Evolutionary conservation across 1,284 basidiomycete genomes (phyloP), one percentile per base, ranked within the genome.

Genomic region (Coniophora puteana): DNA sequence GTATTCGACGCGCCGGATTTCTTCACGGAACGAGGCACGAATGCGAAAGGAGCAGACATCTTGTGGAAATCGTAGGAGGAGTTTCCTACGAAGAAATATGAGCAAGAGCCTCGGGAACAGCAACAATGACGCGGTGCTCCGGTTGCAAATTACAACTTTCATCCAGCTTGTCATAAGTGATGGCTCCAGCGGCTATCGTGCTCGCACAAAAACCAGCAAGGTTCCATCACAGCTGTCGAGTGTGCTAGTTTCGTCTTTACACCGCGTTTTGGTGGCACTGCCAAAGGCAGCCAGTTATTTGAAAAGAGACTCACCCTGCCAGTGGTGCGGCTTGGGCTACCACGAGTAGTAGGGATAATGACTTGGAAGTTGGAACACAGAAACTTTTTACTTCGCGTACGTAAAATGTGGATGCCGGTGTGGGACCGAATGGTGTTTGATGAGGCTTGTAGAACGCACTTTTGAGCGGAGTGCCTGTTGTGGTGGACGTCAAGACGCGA

Each of bases 71-170:
- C n/a, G n/a, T n/a, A n/a, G n/a, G n/a, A n/a, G n/a, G n/a, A n/a
- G n/a, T n/a, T n/a, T n/a, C n/a, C n/a, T n/a, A n/a, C n/a, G n/a
- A n/a, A n/a, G n/a, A n/a, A n/a, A n/a, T n/a, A n/a, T n/a, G n/a
- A n/a, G n/a, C n/a, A n/a, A n/a, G n/a, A n/a, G n/a, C n/a, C n/a
- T n/a, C n/a, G n/a, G n/a, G n/a, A n/a, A n/a, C n/a, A n/a, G n/a
- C n/a, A n/a, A n/a, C n/a, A n/a, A n/a, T n/a, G n/a, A n/a, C n/a
- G n/a, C n/a, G n/a, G 38, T 18, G 28, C 39, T 57, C 55, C 54
- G 57, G 45, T 57, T 57, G 55, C 58, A 57, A 57, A 61, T 57
- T 49, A 57, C 40, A 24, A 44, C 58, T 40, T 31, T 59, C 55
- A 61, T 49, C 44, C 54, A 48, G 57, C 57, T 41, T 32, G 21